A percentile compares a stretch with the other conserved stretches of the same genome.
Evolutionary conservation across 352 stramenopile species (phyloP).

Genomic region (Globisporangium cystogenes): DNA sequence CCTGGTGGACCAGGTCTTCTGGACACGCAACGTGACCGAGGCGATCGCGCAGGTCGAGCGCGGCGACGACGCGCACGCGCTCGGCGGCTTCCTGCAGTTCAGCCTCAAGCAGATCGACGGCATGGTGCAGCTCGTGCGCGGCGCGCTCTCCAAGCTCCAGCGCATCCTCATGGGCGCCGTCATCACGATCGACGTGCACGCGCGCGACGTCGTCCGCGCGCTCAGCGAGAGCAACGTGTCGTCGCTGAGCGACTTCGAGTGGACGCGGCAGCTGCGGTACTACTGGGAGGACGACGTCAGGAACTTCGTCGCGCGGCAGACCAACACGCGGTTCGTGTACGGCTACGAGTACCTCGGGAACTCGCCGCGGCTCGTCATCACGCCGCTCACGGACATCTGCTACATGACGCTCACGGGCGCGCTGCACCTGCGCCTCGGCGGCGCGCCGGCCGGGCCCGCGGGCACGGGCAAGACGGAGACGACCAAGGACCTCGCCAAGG

Average conservation of each 20-base stretch:
- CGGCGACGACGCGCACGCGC: slow-evolving; percentile 54
- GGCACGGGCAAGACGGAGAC: slow-evolving; percentile 95
- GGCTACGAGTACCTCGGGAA: slow-evolving; percentile 86
- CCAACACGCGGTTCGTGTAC: slow-evolving; percentile 83
- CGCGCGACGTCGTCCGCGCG: slow-evolving; percentile 84
- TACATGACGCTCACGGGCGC: slow-evolving; percentile 95
- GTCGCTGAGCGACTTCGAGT: slow-evolving; percentile 87
- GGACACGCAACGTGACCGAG: slow-evolving; percentile 85
- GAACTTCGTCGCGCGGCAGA: slow-evolving; percentile 81
- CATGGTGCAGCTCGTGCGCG: slow-evolving; percentile 89
- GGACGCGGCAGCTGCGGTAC: slow-evolving; percentile 87
- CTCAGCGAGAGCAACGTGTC: slow-evolving; percentile 76
- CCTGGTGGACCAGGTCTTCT: slow-evolving; percentile 90
- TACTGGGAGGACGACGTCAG: slow-evolving; percentile 86
- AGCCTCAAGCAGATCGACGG: slow-evolving; percentile 90
- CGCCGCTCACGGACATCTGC: slow-evolving; percentile 81
- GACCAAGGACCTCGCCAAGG: slow-evolving; percentile 93
- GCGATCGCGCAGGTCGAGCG: slow-evolving; percentile 75
- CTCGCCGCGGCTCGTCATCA: slow-evolving; percentile 78
- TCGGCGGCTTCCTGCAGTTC: slow-evolving; percentile 83
- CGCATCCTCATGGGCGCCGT: slow-evolving; percentile 87
- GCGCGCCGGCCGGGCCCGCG: slow-evolving; percentile 89
- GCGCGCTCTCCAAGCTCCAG: slow-evolving; percentile 80
- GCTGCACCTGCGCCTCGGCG: slow-evolving; percentile 89
- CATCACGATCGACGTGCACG: slow-evolving; percentile 92